Conservation (phyloP, 2,329 filamentous ascomycete genomes). For the Pseudogymnoascus destructans region DNA sequence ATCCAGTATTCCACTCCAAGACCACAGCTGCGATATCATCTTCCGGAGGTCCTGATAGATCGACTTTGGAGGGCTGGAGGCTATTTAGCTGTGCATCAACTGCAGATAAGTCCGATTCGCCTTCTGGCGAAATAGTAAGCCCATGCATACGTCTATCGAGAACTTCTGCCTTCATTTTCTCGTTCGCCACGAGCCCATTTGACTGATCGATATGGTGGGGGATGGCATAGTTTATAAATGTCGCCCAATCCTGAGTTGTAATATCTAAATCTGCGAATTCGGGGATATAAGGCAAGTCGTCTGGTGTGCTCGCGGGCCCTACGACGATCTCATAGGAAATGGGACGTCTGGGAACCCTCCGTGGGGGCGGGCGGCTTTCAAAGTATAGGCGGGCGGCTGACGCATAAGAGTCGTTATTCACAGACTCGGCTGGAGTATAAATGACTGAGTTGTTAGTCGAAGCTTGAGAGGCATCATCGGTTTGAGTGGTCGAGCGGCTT, state of each 20-base stretch:
- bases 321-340: constrained; percentile 29
- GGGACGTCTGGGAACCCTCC: constrained; percentile 9
- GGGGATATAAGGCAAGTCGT: constrained; percentile 32
- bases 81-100: constrained; percentile 33
- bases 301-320: constrained; percentile 27
- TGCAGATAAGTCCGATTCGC: constrained; percentile 23
- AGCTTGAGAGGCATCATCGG: constrained; percentile 28
- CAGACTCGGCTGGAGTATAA: constrained; percentile 18
- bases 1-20: constrained; percentile 43
- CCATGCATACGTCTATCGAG: constrained; percentile 21
- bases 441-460: constrained; percentile 18
- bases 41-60: background rate
- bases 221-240: constrained; percentile 43
- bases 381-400: constrained; percentile 32
- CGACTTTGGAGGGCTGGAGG: constrained; percentile 21
- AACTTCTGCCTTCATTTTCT: constrained; percentile 36
- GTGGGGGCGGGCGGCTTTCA: constrained; percentile 28
- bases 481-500: constrained; percentile 18
- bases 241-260: constrained; percentile 42
- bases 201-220: constrained; percentile 33
- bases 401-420: constrained; percentile 12
- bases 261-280: constrained; percentile 29
- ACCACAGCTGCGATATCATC: constrained; percentile 30
- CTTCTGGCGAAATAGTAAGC: constrained; percentile 16
- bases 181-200: constrained; percentile 36